phyloP scores from a whole-genome alignment of 441 rosid genomes.

The Syzygium syzygioides region DNA sequence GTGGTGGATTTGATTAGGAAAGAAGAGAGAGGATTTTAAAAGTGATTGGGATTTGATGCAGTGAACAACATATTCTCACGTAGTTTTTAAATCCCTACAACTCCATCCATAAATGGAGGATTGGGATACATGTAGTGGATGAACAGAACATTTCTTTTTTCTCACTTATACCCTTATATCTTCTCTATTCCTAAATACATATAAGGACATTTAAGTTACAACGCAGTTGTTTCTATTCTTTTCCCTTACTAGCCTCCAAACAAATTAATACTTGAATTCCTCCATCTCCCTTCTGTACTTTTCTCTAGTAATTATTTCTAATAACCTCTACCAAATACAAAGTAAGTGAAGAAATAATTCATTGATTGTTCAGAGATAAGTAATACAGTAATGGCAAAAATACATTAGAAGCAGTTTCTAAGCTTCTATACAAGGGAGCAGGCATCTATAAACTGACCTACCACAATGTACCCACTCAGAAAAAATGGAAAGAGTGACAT shows the following conservation, averaged over 20 bases:
- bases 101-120: not conserved
- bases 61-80: not conserved
- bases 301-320: not conserved
- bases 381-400: not conserved
- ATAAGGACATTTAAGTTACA: not conserved
- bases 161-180: not conserved
- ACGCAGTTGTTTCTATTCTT: not conserved
- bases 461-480: not conserved
- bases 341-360: not conserved
- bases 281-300: not conserved
- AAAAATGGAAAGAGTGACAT: not conserved
- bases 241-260: not conserved
- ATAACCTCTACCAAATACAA: not conserved
- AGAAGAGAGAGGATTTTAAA: not conserved
- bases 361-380: not conserved
- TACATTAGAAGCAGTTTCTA: not conserved
- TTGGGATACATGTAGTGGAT: not conserved
- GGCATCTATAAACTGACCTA: not conserved
- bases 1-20: not conserved
- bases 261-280: not conserved
- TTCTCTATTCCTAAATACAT: not conserved
- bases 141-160: not conserved
- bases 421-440: not conserved
- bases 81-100: not conserved
- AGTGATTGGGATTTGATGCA: not conserved